Conservation (phyloP, 139 green algal species). For the Picochlorum sp. region DNA sequence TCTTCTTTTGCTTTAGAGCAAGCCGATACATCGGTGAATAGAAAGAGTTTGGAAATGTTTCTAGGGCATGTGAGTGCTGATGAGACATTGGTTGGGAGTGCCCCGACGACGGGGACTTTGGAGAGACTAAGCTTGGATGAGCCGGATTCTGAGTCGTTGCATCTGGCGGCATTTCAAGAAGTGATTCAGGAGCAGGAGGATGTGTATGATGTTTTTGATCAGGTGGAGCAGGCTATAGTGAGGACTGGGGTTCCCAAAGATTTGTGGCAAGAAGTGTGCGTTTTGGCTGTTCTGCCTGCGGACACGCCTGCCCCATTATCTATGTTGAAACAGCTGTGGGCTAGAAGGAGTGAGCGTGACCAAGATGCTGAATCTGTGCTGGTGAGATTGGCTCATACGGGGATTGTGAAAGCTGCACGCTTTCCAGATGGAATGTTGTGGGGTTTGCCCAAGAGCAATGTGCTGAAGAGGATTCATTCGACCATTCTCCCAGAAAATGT, state of each 20-base stretch:
- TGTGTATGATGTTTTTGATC: background rate
- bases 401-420: conserved; percentile 30
- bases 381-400: conserved; percentile 18
- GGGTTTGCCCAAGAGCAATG: conserved; percentile 32
- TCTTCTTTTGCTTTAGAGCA: conserved; percentile 34
- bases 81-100: no score
- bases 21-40: conserved; percentile 32
- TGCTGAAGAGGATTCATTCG: background rate
- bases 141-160: no score
- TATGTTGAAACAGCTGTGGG: conserved; percentile 58
- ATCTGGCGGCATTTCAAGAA: conserved; percentile 26
- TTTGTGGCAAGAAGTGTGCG: conserved; percentile 8
- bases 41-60: conserved; percentile 17
- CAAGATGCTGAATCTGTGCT: background rate
- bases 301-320: conserved; percentile 47
- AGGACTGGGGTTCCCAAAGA: conserved; percentile 19
- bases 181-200: background rate
- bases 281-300: conserved; percentile 39
- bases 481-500: no score
- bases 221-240: conserved; percentile 4
- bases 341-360: background rate
- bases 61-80: no score
- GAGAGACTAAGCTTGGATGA: no score
- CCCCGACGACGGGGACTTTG: no score
- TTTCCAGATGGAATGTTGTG: conserved; percentile 31